Base-by-base conservation (phyloP, 2,329 filamentous ascomycete species). In the Aspergillus ruber region DNA sequence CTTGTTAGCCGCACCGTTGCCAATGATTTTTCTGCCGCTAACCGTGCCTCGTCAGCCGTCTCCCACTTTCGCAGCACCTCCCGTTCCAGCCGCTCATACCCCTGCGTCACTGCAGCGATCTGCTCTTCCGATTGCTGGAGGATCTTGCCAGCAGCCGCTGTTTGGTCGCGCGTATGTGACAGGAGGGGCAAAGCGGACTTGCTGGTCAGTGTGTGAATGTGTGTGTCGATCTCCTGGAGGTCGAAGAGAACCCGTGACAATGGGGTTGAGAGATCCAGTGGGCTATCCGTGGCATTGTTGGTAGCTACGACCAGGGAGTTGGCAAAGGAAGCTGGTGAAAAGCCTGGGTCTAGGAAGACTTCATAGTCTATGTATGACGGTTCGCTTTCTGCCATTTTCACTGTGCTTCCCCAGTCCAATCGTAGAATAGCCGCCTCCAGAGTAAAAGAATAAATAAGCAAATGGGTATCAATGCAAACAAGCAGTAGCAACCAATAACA, bases 361-460 rank as follows among this genome's bases (percentile, higher is more conserved):
- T 95, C 89, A 72, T 95, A 95, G 79, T 97, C 90, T 64, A 98
- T 90, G 72, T 98, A 98, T 7, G 88, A 93, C 36, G 84, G 79
- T 45, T 71, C 68, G 13, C 53, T 56, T 52, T 66, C 65, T 6
- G 63, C 58, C 69, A 71, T 71, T 18, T 45, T 52, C 42, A 20
- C 17, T 4, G 25, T 12, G 9, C 3, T 29, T 7, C 12, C 7
- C 4, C 25, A 29, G 10, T 12, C 25, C 46, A 43, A 46, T 51
- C 43, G 43, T 27, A 35, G 25, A 47, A 32, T 46, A 49, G 27
- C 38, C 9, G 35, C 9, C 18, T 4, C 7, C 7, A 38, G 18
- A 38, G 10, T 4, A 7, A 38, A 38, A 18, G n/a, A 38, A 15
- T 17, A 38, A 17, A 38, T 5, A 18, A 38, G 10, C n/a, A 38